Conservation (phyloP, 345 rosid species). For the Linum trigynum region DNA sequence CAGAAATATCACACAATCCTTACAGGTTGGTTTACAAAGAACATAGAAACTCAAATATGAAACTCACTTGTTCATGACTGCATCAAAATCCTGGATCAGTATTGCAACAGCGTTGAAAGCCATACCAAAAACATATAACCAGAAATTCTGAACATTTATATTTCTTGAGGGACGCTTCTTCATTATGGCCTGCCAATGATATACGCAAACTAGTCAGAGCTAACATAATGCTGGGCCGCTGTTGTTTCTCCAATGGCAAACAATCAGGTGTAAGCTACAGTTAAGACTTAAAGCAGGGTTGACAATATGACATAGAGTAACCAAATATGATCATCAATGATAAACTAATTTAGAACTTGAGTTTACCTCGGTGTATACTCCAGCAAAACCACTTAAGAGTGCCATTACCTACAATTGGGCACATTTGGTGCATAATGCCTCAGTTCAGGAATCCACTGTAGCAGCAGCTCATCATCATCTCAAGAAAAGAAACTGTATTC, state of each 20-base stretch:
- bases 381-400: slow-evolving; percentile 90
- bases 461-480: no score
- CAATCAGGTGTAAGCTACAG: not conserved
- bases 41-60: slow-evolving; percentile 14
- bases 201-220: slow-evolving; percentile 9
- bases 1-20: no score
- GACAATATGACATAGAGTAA: not conserved
- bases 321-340: not conserved
- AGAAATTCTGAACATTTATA: slow-evolving; percentile 90
- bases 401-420: slow-evolving; percentile 89
- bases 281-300: not conserved
- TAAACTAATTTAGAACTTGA: not conserved
- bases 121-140: slow-evolving; percentile 94
- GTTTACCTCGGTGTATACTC: slow-evolving; percentile 89
- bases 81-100: slow-evolving; percentile 82
- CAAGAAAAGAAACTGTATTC: no score
- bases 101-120: slow-evolving; percentile 87
- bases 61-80: slow-evolving; percentile 66
- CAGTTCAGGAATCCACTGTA: no score
- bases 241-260: not conserved
- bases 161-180: slow-evolving; percentile 90
- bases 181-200: slow-evolving; percentile 73
- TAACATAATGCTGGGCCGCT: not conserved
- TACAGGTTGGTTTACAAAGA: slow-evolving; percentile 5
- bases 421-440: no score